Evolutionary conservation across 768 basidiomycete genomes (phyloP), one percentile per base, ranked within the genome.

Genomic region (Naganishia antarctica): DNA sequence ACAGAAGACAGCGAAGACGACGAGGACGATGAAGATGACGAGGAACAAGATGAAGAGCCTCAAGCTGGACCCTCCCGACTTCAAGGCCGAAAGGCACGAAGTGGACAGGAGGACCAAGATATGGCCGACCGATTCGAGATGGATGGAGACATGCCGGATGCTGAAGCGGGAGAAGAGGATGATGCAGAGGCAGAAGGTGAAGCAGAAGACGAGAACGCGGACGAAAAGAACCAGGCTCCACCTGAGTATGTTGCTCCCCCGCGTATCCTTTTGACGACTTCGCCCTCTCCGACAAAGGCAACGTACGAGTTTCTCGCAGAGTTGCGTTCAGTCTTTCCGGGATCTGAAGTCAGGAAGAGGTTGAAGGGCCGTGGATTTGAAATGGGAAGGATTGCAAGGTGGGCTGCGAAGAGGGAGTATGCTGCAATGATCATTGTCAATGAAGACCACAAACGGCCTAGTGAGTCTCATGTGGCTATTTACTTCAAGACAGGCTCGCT

Each of bases 231-330:
- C 23, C 83, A 69, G 43, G 73, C 84, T 46, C 69, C 57, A 64
- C 69, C 45, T 21, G 85, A 88, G 16, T 86, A 88, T 0, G 70
- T 73, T 2, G 81, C 79, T 18, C 76, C 86, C 0, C 90, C 91
- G 4, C 89, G 90, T 2, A 94, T 94, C 58, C 81, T 97, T 57
- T 84, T 97, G 50, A 97, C 93, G 3, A 97, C 93, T 5, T 91
- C 89, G 0, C 84, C 86, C 16, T 89, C 88, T 68, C 88, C 91
- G 5, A 88, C 89, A n/a, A 89, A 88, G 73, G 79, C 83, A 18
- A 94, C 92, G 0, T 94, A 91, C 69, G 87, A 89, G 32, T 92
- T 99, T 75, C 91, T 91, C 70, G 90, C 93, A 67, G 96, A 96
- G 75, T 78, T 97, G 21, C 85, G 87, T 9, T 88, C 86, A 1